phyloP scores from a whole-genome alignment of 257 asterid genomes.

The Parsonsia alboflavescens region DNA sequence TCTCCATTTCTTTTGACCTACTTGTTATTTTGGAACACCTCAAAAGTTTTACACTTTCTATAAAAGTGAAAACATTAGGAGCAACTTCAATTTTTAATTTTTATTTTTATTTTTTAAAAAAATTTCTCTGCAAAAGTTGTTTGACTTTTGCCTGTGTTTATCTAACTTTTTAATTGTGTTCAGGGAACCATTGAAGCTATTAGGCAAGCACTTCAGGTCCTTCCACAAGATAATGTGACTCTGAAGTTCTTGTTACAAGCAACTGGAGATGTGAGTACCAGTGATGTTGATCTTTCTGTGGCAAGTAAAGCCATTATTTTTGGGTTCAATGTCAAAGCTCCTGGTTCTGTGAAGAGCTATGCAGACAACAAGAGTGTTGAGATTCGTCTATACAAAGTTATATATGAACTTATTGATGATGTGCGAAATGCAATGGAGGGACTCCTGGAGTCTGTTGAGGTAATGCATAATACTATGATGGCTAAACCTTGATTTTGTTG shows the following conservation, averaged over 20 bases:
- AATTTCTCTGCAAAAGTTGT: not conserved
- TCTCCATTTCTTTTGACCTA: too few species aligned
- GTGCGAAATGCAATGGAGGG: conserved; percentile 96
- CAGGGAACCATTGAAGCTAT: conserved; percentile 94
- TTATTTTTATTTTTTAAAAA: not conserved
- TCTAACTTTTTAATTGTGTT: conserved; percentile 16
- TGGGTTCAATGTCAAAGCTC: conserved; percentile 76
- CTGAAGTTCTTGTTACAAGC: conserved; percentile 89
- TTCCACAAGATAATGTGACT: conserved; percentile 88
- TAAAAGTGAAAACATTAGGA: not conserved
- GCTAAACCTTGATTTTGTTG: not conserved
- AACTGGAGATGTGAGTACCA: conserved; percentile 78
- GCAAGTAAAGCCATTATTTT: conserved; percentile 86
- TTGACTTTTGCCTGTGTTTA: not conserved
- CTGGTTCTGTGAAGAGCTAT: conserved; percentile 80
- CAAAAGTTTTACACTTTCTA: not conserved
- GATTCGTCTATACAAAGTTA: conserved; percentile 73
- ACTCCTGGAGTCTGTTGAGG: conserved; percentile 88
- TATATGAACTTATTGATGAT: conserved; percentile 93
- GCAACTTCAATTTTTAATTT: too few species aligned
- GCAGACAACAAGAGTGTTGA: conserved; percentile 75
- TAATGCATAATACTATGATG: conserved; percentile 21
- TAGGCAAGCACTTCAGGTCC: conserved; percentile 86
- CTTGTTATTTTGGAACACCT: too few species aligned
- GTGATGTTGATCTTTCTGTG: conserved; percentile 93